Evolutionary conservation across 305 asterid species (phyloP), one percentile per base, ranked within the genome.

Genomic region (Rubia peregrina): DNA sequence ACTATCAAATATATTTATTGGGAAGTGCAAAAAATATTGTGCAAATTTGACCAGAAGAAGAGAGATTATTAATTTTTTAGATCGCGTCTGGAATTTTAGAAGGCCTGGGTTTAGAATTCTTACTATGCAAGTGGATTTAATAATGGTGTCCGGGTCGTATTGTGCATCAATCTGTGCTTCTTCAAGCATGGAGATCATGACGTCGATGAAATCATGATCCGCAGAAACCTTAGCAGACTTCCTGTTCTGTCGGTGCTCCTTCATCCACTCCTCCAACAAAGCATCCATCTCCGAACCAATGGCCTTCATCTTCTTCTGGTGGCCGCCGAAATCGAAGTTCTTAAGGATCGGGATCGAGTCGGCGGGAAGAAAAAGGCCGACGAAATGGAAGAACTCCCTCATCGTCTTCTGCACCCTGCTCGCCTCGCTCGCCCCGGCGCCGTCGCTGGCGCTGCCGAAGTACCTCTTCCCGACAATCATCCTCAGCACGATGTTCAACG

Each of bases 401-500:
- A 57, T 57, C 62, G 36, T 22, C 62, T 22, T 57, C 62, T 57
- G 62, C 30, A 57, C 36, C 36, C 65, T 6, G 41, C 65, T 61
- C 65, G 65, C 65, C 6, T 61, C 65, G 6, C 38, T 61, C 9
- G 41, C 65, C 17, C 38, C 65, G 9, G 36, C 65, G n/a, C 65
- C 65, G 0, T 4, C 40, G 41, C 36, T 12, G 3, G 65, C 38
- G 8, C 19, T 14, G 0, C 65, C 38, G 41, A 61, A 61, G 65
- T 24, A 61, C 41, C 65, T 5, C 19, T 61, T 61, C 10, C 65
- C 65, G 4, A 33, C 65, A 0, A 61, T 61, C 65, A 61, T 61
- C 41, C 65, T 61, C 17, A 61, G 19, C 41, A 61, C 65, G 38
- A 61, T 61, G 65, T 61, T 61, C n/a, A 61, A 5, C 9, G 65